phyloP scores from a whole-genome alignment of 2,329 filamentous ascomycete genomes.

The Dactylellina leptospora region DNA sequence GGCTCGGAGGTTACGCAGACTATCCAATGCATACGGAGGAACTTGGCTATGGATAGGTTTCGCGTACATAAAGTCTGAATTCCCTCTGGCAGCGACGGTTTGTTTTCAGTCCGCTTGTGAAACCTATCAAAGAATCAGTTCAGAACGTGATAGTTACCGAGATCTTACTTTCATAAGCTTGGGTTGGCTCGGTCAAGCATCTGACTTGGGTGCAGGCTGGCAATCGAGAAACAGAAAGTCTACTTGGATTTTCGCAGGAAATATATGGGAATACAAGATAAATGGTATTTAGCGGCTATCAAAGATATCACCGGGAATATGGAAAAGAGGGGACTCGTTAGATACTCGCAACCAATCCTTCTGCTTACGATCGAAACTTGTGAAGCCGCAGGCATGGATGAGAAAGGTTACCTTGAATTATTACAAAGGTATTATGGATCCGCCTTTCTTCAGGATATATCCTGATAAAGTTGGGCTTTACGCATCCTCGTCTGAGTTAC shows the following conservation, averaged over 20 bases:
- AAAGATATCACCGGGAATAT: neutral
- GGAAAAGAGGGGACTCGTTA: conserved; percentile 1
- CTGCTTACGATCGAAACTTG: neutral
- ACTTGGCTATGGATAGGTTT: neutral
- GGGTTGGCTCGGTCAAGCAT: neutral
- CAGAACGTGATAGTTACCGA: neutral
- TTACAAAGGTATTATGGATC: neutral
- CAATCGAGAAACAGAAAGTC: neutral
- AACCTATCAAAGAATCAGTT: neutral
- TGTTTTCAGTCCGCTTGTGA: neutral
- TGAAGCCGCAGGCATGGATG: neutral
- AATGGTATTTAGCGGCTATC: neutral
- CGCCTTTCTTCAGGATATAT: neutral
- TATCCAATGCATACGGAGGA: neutral
- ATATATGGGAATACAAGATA: neutral
- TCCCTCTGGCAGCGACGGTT: neutral
- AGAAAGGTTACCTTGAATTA: neutral
- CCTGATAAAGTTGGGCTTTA: neutral
- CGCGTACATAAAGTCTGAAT: too few species aligned
- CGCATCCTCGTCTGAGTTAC: neutral
- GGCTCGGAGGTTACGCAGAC: neutral
- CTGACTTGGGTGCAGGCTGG: neutral
- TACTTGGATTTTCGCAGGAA: neutral
- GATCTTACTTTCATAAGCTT: neutral
- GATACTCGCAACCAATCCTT: neutral